phyloP scores from a whole-genome alignment of 2,329 filamentous ascomycete species.

The Aspergillus caelatus region DNA sequence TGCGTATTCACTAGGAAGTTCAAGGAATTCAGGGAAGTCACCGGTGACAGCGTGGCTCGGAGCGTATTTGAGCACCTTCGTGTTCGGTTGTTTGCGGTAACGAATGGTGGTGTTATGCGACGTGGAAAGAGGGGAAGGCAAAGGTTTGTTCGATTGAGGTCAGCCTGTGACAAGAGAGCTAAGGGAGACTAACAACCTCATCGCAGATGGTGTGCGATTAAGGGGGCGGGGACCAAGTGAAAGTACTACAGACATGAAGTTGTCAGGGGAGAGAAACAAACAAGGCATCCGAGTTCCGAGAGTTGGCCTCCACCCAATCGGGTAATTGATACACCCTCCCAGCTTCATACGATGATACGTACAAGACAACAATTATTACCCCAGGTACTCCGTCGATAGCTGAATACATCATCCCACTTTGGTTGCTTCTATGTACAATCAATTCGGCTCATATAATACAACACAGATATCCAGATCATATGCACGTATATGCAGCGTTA shows the following conservation, averaged over 20 bases:
- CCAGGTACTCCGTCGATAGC: not conserved
- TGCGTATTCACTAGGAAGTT: not conserved
- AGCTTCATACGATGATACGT: not conserved
- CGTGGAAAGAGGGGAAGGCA: not conserved
- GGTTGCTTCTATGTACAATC: not conserved
- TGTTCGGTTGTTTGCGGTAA: not conserved
- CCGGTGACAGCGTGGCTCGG: not conserved
- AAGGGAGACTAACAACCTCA: slow-evolving; percentile 9
- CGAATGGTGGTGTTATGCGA: slow-evolving; percentile 2
- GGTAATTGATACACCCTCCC: slow-evolving; percentile 18
- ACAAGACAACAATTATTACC: not conserved
- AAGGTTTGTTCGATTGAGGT: not conserved
- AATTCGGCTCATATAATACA: slow-evolving; percentile 2
- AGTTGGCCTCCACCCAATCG: slow-evolving; percentile 10
- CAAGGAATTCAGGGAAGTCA: not conserved
- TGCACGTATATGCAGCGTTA: slow-evolving; percentile 6
- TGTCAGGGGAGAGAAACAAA: slow-evolving; percentile 1
- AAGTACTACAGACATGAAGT: not conserved
- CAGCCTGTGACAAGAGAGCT: slow-evolving; percentile 1
- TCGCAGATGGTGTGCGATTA: slow-evolving; percentile 5
- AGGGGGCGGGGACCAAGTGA: not conserved
- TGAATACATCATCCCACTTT: not conserved
- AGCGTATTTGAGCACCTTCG: not conserved
- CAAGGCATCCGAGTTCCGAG: not conserved
- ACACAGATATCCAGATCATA: slow-evolving; percentile 5